A percentile compares a stretch with the other conserved stretches of the same genome.
These are phyloP conservation scores for Hemisphaericaspora subhashii DNA, from an alignment of 1,139 yeast genomes.

Conservation along the genomic window DNA sequence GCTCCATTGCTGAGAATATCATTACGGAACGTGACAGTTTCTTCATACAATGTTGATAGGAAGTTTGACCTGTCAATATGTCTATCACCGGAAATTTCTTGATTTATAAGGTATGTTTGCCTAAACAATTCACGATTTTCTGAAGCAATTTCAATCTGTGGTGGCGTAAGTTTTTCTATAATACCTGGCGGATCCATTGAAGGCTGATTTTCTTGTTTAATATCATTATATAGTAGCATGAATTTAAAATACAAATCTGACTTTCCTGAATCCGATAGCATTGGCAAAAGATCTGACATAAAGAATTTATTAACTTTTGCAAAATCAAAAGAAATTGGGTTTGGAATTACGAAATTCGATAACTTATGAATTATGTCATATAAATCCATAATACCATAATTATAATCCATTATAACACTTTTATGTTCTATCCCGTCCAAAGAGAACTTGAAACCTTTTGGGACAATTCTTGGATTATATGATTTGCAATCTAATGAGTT, in stretches of 20 bases:
- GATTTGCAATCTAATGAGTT: neutral
- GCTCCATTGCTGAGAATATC: neutral
- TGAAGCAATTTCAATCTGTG: neutral
- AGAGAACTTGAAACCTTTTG: neutral
- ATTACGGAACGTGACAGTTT: too few species aligned
- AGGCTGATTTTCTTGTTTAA: neutral
- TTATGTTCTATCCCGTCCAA: constrained; percentile 1
- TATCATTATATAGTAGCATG: constrained; percentile 3
- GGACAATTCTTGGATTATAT: constrained; percentile 1
- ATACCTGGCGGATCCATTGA: too few species aligned
- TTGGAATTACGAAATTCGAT: neutral
- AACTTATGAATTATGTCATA: constrained; percentile 7
- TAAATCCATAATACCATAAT: constrained; percentile 11
- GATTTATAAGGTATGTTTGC: neutral
- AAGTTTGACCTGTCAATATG: constrained; percentile 4
- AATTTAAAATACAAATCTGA: constrained; percentile 4
- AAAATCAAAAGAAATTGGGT: neutral
- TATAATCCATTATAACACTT: constrained; percentile 7
- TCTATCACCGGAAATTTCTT: neutral
- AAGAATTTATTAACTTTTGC: constrained; percentile 1
- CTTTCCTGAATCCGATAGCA: neutral
- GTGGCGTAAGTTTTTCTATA: neutral
- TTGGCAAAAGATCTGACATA: constrained; percentile 1
- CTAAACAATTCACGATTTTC: neutral
- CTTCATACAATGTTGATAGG: constrained; percentile 6